A percentile compares a stretch with the other conserved stretches of the same genome.
These are phyloP conservation scores for Lophiotrema nucula DNA, from an alignment of 495 filamentous ascomycete genomes.

Conservation along the genomic window DNA sequence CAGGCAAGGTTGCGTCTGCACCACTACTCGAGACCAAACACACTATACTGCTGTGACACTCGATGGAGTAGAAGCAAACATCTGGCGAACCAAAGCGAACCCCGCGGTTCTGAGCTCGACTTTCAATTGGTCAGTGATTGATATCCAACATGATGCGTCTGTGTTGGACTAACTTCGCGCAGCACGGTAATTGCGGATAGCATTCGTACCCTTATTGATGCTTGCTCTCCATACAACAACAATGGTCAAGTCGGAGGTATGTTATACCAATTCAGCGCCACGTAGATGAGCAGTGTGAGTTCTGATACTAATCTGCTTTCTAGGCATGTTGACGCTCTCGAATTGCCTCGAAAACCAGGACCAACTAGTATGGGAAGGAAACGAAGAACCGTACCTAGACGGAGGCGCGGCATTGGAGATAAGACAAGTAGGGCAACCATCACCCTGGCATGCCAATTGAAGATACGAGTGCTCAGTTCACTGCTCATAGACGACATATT, in stretches of 20 bases:
- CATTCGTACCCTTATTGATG: neutral
- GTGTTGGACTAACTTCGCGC: neutral
- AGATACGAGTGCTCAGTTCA: too few species aligned
- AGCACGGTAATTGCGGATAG: neutral
- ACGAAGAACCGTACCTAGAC: neutral
- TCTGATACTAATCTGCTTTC: neutral
- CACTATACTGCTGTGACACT: neutral
- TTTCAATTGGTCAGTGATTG: neutral
- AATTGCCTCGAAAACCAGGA: neutral
- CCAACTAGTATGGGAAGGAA: neutral
- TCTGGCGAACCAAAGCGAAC: neutral
- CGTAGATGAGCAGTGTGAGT: neutral
- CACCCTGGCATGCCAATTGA: too few species aligned
- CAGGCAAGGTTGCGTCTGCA: neutral
- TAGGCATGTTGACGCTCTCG: neutral
- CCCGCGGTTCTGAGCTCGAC: neutral
- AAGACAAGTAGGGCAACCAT: too few species aligned
- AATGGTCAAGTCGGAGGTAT: neutral
- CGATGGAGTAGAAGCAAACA: neutral
- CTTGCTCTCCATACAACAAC: neutral
- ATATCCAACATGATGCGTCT: neutral
- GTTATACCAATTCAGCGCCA: neutral
- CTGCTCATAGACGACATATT: too few species aligned
- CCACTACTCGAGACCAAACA: neutral
- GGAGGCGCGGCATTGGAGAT: neutral